Evolutionary conservation across 1,139 yeast species (phyloP), one percentile per base, ranked within the genome.

Genomic region (Yarrowia galli): DNA sequence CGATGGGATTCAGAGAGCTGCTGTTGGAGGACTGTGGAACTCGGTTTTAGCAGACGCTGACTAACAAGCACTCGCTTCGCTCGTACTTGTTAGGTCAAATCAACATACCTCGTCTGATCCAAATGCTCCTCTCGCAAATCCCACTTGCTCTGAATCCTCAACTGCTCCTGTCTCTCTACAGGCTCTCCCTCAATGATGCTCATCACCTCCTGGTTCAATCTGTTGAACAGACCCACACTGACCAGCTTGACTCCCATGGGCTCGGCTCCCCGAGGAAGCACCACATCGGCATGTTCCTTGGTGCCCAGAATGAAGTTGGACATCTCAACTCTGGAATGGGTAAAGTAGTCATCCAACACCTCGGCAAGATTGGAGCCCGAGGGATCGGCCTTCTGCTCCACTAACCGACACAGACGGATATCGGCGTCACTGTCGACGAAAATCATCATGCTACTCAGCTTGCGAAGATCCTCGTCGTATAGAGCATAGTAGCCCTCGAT

Each of bases 401-500:
- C 66, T 2, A 61, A 87, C 70, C 96, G 83, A 18, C 91, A 88
- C 60, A 93, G 79, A 69, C 98, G 80, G 6, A 91, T 86, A 76
- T 93, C 98, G 0, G 96, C 87, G 76, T 93, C 98, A 71, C 93
- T 85, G 72, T 91, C 96, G n/a, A 92, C 83, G 74, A 89, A 93
- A 2, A 92, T 87, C 73, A 87, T 89, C 73, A 92, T 81, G 3
- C 86, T 82, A 0, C 95, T 87, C 75, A 84, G 72, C 5, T 81
- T 81, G 53, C 91, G 79, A n/a, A 93, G 77, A 40, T 81, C 81
- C 65, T 80, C 79, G 74, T 91, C 89, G 74, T 87, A 89, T 49
- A 93, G 80, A 0, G 97, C 96, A 75, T 92, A 92, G 43, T 89
- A 80, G 0, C 98, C 98, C 75, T 89, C 89, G 1, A 92, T 84